A percentile compares a stretch with the other conserved stretches of the same genome.
These are phyloP conservation scores for Cydonia oblonga DNA, from an alignment of 331 rosid species.

Conservation along the genomic window DNA sequence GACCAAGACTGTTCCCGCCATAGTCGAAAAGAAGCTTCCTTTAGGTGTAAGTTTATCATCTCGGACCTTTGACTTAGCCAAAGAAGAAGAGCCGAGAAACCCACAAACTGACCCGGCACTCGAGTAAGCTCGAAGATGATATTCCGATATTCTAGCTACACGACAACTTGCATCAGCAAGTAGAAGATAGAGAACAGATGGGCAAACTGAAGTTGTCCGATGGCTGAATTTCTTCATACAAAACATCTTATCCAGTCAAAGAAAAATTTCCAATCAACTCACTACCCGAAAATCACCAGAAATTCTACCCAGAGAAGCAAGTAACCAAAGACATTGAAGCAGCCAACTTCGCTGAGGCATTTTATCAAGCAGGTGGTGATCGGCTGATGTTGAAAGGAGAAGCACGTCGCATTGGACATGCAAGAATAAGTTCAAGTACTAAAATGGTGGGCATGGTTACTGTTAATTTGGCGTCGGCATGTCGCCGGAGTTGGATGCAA, in stretches of 20 bases:
- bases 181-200: conserved; percentile 5
- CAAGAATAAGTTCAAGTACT: not conserved
- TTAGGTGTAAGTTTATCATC: not conserved
- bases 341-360: not conserved
- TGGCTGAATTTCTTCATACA: conserved; percentile 19
- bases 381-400: not conserved
- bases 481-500: not conserved
- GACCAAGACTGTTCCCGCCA: conserved; percentile 9
- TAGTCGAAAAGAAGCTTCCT: not conserved
- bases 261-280: not conserved
- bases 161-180: conserved; percentile 14
- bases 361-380: not conserved
- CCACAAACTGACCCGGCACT: not conserved
- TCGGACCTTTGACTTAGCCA: conserved; percentile 4
- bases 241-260: conserved; percentile 16
- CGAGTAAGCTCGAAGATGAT: conserved; percentile 1
- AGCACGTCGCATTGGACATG: not conserved
- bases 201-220: conserved; percentile 10
- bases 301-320: not conserved
- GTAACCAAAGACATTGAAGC: not conserved
- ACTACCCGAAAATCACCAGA: not conserved
- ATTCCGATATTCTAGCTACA: not conserved
- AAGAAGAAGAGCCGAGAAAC: conserved; percentile 10
- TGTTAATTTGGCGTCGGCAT: not conserved
- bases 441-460: not conserved